phyloP scores from a whole-genome alignment of 345 rosid species.

The Arabidopsis arenosa region DNA sequence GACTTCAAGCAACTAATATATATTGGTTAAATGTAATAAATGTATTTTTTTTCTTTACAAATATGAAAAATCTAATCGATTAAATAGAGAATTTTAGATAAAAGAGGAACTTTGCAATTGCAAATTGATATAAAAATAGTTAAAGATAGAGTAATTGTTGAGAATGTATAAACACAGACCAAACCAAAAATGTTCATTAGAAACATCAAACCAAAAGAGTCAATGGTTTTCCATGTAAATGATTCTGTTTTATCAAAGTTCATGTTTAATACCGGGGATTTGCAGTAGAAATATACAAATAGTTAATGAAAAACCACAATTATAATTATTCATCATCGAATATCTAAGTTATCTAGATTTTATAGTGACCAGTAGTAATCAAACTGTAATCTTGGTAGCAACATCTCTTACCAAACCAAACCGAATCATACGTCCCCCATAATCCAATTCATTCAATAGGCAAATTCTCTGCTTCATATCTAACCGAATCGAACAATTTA shows the following conservation, averaged over 20 bases:
- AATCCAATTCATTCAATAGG: slow-evolving; percentile 42
- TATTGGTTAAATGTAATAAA: too few relatives aligned
- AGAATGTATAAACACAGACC: too few relatives aligned
- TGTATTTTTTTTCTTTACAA: too few relatives aligned
- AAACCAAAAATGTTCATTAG: too few relatives aligned
- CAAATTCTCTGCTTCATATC: slow-evolving; percentile 66
- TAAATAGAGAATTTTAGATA: too few relatives aligned
- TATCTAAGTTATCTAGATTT: neutral
- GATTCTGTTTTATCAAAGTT: neutral
- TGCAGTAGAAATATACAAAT: neutral
- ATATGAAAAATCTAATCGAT: too few relatives aligned
- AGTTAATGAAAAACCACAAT: neutral
- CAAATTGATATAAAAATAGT: too few relatives aligned
- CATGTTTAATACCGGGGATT: neutral
- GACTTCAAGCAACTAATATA: too few relatives aligned
- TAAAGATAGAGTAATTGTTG: too few relatives aligned
- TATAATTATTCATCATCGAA: neutral
- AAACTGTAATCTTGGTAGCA: neutral
- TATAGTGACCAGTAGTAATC: neutral
- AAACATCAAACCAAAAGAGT: too few relatives aligned
- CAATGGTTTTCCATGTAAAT: neutral
- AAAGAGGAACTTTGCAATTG: too few relatives aligned
- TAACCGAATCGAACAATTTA: slow-evolving; percentile 59
- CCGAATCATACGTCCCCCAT: neutral
- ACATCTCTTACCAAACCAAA: neutral